A percentile compares a stretch with the other conserved stretches of the same genome.
These are phyloP conservation scores for Diaporthe ampelina DNA, from an alignment of 2,329 filamentous ascomycete species.

Conservation along the genomic window DNA sequence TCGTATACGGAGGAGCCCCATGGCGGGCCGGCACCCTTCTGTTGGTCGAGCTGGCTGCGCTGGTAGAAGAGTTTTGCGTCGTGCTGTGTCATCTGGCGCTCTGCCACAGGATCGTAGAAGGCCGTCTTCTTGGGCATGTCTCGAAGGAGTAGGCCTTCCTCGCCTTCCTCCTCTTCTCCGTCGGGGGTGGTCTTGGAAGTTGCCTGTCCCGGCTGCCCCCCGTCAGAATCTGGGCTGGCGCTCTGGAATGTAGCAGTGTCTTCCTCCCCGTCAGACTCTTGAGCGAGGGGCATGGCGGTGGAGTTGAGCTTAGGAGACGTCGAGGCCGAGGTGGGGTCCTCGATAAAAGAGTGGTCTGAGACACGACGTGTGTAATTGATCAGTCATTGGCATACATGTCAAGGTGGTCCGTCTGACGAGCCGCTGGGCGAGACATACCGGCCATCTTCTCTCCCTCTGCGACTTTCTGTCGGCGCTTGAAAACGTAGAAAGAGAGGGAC, in stretches of 20 bases:
- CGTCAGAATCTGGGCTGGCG: conserved; percentile 52
- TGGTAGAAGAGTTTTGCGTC: conserved; percentile 98
- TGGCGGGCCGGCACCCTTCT: conserved; percentile 53
- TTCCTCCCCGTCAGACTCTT: conserved; percentile 56
- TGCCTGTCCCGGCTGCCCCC: conserved; percentile 31
- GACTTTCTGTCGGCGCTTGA: not conserved
- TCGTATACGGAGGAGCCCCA: conserved; percentile 54
- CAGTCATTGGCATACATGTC: conserved; percentile 22
- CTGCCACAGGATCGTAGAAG: conserved; percentile 92
- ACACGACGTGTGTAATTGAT: conserved; percentile 28
- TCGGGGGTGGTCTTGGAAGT: conserved; percentile 39
- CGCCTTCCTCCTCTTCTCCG: conserved; percentile 47
- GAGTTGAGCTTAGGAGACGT: conserved; percentile 52
- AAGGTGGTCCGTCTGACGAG: not conserved
- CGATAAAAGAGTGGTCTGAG: conserved; percentile 46
- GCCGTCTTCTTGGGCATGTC: conserved; percentile 80
- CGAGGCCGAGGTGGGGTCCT: conserved; percentile 51
- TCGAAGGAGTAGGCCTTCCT: conserved; percentile 71
- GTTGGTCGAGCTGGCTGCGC: conserved; percentile 78
- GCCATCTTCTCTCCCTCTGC: conserved; percentile 41
- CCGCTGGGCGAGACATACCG: conserved; percentile 39
- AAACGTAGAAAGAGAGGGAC: conserved; percentile 14
- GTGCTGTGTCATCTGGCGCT: conserved; percentile 93
- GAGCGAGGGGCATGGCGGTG: conserved; percentile 49
- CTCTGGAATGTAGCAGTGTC: conserved; percentile 48